Conservation (phyloP, 2,329 filamentous ascomycete genomes). For the Hypoxylon sp. region DNA sequence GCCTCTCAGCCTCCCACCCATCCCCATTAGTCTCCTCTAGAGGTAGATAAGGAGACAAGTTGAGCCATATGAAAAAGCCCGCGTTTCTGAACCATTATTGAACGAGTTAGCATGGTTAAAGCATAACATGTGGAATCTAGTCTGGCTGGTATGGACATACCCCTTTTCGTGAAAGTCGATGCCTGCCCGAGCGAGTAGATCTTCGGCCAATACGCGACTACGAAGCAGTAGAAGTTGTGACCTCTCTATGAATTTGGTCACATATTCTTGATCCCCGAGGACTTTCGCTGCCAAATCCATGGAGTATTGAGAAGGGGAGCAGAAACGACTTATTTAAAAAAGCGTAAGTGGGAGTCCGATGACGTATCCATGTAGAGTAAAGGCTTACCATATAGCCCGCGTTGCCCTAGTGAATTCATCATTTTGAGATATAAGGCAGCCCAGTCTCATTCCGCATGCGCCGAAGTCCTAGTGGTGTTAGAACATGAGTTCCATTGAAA, state of each 20-base stretch:
- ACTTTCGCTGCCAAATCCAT: constrained; percentile 46
- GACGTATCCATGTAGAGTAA: too few relatives aligned
- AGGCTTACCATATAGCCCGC: constrained; percentile 41
- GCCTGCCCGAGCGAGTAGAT: constrained; percentile 38
- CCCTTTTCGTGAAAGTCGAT: constrained; percentile 43
- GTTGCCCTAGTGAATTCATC: constrained; percentile 40
- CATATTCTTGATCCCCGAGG: constrained; percentile 43
- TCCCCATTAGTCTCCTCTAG: constrained; percentile 42
- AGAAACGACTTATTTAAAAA: constrained; percentile 35
- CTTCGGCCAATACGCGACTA: constrained; percentile 36
- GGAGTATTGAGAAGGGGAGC: constrained; percentile 45
- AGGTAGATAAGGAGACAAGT: constrained; percentile 42
- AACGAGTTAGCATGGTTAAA: background rate
- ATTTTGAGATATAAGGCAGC: constrained; percentile 47
- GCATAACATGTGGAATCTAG: background rate
- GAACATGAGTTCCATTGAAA: background rate
- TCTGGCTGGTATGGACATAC: constrained; percentile 22
- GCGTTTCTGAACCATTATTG: constrained; percentile 39
- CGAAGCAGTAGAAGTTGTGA: constrained; percentile 28
- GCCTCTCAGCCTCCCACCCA: constrained; percentile 44
- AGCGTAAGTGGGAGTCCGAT: background rate
- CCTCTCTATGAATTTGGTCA: constrained; percentile 39
- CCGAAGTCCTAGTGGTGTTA: constrained; percentile 44
- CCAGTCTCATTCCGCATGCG: constrained; percentile 42
- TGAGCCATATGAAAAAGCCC: constrained; percentile 47